Base-by-base conservation (phyloP, 352 stramenopile genomes). In the Phytopythium montanum region DNA sequence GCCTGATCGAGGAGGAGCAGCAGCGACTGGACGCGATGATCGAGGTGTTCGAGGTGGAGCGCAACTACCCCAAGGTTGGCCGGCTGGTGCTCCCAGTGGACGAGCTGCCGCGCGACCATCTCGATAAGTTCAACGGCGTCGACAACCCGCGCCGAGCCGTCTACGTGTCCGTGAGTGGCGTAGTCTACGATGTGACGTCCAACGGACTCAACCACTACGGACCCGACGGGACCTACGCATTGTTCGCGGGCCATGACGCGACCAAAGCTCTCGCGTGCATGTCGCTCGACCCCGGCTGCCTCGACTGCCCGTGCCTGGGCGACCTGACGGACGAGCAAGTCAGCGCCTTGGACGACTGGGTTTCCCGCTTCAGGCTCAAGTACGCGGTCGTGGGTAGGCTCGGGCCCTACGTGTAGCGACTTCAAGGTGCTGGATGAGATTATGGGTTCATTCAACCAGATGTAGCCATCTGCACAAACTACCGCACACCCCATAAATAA, bases 161-260 rank as follows among this genome's bases (percentile, higher is more conserved):
- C 56, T 99, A 99, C 69, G 75, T 99, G 41, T 95, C 76, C 23
- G 67, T 97, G 5, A 94, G 94, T 21, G 87, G 94, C 62, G 97
- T 97, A 56, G 96, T 99, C 44, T 99, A 97, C 76, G 97, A 99
- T 75, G 91, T 98, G 51, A 98, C 92, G 23, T 96, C 98, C 69
- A 95, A 98, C 54, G 88, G 96, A 6, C 61, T 82, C 12, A 75
- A 86, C 29, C 96, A 98, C 75, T 99, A 99, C 73, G 93, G 92
- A 34, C 81, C 91, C 2, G 90, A 91, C 39, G 88, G 94, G 21
- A 82, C 91, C 36, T 99, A 99, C 80, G 89, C 97, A 56, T 79
- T 92, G 66, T 98, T 99, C 73, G 97, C 96, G 6, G 97, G 97
- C 16, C 90, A 89, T 38, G 96, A 99, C 68, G 97, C 90, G 57